Base-by-base conservation (phyloP, 345 rosid genomes). In the Citrus australasica region DNA sequence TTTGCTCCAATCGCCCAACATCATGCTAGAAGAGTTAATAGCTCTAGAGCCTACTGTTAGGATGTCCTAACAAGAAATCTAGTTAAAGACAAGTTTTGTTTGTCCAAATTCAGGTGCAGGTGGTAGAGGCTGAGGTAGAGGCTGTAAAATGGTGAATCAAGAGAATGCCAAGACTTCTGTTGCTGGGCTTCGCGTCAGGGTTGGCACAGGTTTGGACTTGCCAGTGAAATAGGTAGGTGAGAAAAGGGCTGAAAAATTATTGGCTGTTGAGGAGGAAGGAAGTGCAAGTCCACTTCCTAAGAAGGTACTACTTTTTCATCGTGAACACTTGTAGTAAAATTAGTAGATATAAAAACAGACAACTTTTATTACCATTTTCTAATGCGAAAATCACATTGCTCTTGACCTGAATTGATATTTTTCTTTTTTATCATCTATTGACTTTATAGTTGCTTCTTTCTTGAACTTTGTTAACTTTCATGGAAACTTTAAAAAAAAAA, bases 41-140 rank as follows among this genome's bases (percentile, higher is more conserved):
- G 32, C 32, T 30, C 32, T 30, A 30, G 32, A 30, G 32, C 32
- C 32, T 30, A 30, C 0, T 30, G 32, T 30, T 30, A 30, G 32
- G 32, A 30, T 30, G 32, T 30, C 32, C 32, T 30, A 30, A 30
- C 32, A 30, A 30, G 32, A 30, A 30, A 30, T 30, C 32, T 3
- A 30, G 4, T 30, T 30, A 30, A 28, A 30, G 32, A 30, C 32
- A 30, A 4, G 3, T 30, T 30, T 30, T 30, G 32, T 30, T 30
- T 30, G 32, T 3, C 32, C 32, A 30, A 30, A 30, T 30, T 30
- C 32, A 30, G 32, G 32, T 30, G 32, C 32, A 30, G 4, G 32
- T 30, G 86, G 86, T 67, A 78, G 86, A 79, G 86, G 88, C 71
- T 79, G 88, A 78, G 84, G 85, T 75, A 82, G 86, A 74, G 86